A percentile compares a stretch with the other conserved stretches of the same genome.
phyloP scores from a whole-genome alignment of 768 basidiomycete species.

The Russula vinacea region DNA sequence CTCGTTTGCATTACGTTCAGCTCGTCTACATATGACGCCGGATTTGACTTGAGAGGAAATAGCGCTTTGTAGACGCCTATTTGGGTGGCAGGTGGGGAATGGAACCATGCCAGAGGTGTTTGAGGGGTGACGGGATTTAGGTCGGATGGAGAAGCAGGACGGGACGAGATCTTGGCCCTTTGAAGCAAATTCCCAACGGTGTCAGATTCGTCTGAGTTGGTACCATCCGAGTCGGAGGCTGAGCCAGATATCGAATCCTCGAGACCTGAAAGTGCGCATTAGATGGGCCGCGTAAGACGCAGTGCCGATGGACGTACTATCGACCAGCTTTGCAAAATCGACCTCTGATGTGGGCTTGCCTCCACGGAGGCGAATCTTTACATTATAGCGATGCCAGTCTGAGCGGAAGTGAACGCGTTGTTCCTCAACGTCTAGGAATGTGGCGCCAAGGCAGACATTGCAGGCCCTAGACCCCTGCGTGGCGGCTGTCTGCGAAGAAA shows the following conservation, averaged over 20 bases:
- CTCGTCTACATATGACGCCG: slow-evolving; percentile 52
- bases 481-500: slow-evolving; percentile 34
- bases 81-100: slow-evolving; percentile 82
- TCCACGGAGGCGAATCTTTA: slow-evolving; percentile 72
- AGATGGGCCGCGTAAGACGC: background rate
- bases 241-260: slow-evolving; percentile 93
- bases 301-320: slow-evolving; percentile 51
- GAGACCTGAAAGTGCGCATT: slow-evolving; percentile 45
- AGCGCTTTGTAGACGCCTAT: slow-evolving; percentile 82
- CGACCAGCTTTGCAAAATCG: slow-evolving; percentile 74
- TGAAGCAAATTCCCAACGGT: slow-evolving; percentile 64
- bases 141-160: slow-evolving; percentile 49
- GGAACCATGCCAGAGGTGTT: slow-evolving; percentile 87
- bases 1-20: slow-evolving; percentile 62
- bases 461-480: slow-evolving; percentile 52
- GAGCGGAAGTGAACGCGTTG: slow-evolving; percentile 86
- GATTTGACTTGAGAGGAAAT: slow-evolving; percentile 50
- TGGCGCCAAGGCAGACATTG: slow-evolving; percentile 65
- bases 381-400: slow-evolving; percentile 99
- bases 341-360: slow-evolving; percentile 61
- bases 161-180: slow-evolving; percentile 49
- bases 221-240: slow-evolving; percentile 63
- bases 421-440: slow-evolving; percentile 72
- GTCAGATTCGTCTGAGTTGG: slow-evolving; percentile 57
- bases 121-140: slow-evolving; percentile 43